phyloP scores from a whole-genome alignment of 192 early-diverging fungal species.

The Podila epigama region DNA sequence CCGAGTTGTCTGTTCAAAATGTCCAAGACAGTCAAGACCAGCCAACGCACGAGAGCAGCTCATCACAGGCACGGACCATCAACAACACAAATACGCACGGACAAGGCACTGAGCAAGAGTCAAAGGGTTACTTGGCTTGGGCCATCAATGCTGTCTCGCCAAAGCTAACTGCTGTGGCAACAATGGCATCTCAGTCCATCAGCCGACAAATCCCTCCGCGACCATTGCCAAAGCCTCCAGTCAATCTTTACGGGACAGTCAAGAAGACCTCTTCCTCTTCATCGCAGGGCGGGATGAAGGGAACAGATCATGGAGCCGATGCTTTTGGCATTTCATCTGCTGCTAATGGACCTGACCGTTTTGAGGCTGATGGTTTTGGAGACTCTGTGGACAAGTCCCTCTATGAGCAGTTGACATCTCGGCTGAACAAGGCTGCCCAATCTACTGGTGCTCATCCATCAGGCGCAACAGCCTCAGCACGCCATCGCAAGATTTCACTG shows the following conservation, averaged over 20 bases:
- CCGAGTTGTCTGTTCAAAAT: neutral
- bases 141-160: conserved; percentile 28
- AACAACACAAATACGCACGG: neutral
- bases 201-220: conserved; percentile 17
- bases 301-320: conserved; percentile 4
- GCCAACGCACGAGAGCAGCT: neutral
- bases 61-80: neutral
- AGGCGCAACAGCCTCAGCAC: neutral
- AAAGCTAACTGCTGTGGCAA: conserved; percentile 28
- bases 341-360: neutral
- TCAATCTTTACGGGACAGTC: conserved; percentile 10
- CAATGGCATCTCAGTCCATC: conserved; percentile 25
- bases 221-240: conserved; percentile 22
- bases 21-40: neutral
- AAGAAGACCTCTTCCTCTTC: conserved; percentile 9
- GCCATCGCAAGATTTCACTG: conserved; percentile 32
- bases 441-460: neutral
- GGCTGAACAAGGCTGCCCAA: conserved; percentile 22
- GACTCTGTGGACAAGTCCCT: neutral
- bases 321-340: conserved; percentile 5
- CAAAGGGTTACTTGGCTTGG: conserved; percentile 22
- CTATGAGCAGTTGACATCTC: conserved; percentile 12
- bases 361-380: too few relatives aligned
- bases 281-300: neutral
- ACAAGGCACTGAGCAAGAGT: too few relatives aligned